Percentiles rank a stretch among this genome's conserved stretches.
Conservation (phyloP, 176 grass and related monocot genomes). For the Carex myosuroides region DNA sequence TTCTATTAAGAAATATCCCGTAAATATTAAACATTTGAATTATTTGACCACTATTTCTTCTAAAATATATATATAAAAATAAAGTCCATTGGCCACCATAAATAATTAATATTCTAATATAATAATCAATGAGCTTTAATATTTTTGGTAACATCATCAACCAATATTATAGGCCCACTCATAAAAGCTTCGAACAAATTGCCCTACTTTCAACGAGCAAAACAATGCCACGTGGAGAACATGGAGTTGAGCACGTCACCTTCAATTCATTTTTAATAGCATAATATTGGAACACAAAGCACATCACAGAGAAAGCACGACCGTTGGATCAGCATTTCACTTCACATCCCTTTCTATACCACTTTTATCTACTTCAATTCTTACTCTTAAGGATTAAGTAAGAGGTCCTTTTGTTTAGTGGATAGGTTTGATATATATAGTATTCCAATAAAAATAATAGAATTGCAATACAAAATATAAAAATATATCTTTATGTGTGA, state of each 20-base stretch:
- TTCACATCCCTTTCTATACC: not conserved
- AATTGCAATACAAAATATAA: too few species aligned
- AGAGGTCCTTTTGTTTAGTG: constrained; percentile 24
- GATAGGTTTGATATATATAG: constrained; percentile 4
- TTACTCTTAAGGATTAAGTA: constrained; percentile 28
- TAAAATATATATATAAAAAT: too few species aligned
- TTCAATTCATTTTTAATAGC: not conserved
- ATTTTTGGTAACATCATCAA: constrained; percentile 17
- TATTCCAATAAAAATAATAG: too few species aligned
- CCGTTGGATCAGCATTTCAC: constrained; percentile 23
- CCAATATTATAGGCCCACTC: constrained; percentile 19
- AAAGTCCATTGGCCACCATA: not conserved
- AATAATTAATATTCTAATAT: not conserved
- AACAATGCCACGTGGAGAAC: constrained; percentile 18
- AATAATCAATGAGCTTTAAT: not conserved
- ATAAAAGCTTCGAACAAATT: constrained; percentile 20
- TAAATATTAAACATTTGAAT: too few species aligned
- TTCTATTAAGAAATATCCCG: too few species aligned
- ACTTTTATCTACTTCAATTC: not conserved
- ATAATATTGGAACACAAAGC: not conserved
- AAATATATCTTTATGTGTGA: too few species aligned
- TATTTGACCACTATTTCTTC: too few species aligned
- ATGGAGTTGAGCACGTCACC: constrained; percentile 13
- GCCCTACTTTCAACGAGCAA: constrained; percentile 21
- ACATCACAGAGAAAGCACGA: not conserved